phyloP scores from a whole-genome alignment of 2,329 filamentous ascomycete genomes.

The Nigrospora sphaerica region DNA sequence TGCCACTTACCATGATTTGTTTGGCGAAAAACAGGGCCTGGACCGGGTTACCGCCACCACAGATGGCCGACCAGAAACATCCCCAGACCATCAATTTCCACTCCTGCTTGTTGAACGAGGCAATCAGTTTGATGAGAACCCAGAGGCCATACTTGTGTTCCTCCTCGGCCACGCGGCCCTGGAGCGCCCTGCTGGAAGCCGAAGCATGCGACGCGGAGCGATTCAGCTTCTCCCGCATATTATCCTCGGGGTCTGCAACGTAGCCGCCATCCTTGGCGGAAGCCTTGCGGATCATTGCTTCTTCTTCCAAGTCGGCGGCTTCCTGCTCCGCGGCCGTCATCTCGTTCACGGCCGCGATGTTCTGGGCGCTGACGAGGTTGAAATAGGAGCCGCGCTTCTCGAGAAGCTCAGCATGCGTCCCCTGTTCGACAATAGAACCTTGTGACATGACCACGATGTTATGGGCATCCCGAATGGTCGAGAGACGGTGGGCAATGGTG shows the following conservation, averaged over 20 bases:
- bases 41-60: constrained; percentile 72
- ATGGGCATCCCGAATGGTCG: constrained; percentile 88
- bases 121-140: constrained; percentile 73
- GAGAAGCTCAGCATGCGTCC: constrained; percentile 75
- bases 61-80: constrained; percentile 66
- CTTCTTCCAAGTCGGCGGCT: constrained; percentile 40
- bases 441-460: constrained; percentile 91
- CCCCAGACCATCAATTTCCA: constrained; percentile 66
- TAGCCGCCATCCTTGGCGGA: constrained; percentile 32
- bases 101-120: constrained; percentile 70
- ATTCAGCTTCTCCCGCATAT: constrained; percentile 50
- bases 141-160: constrained; percentile 60
- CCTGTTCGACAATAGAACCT: constrained; percentile 86
- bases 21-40: constrained; percentile 84
- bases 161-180: constrained; percentile 41
- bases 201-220: constrained; percentile 50
- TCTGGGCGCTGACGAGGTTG: constrained; percentile 81
- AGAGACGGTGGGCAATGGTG: constrained; percentile 89
- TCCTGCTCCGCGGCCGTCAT: constrained; percentile 43
- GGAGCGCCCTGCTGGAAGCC: constrained; percentile 64
- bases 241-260: constrained; percentile 53
- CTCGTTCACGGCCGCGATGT: constrained; percentile 59
- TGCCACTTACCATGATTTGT: constrained; percentile 55
- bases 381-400: constrained; percentile 67
- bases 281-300: constrained; percentile 41